phyloP scores from a whole-genome alignment of 2,329 filamentous ascomycete genomes.

The Cercospora citrullina region DNA sequence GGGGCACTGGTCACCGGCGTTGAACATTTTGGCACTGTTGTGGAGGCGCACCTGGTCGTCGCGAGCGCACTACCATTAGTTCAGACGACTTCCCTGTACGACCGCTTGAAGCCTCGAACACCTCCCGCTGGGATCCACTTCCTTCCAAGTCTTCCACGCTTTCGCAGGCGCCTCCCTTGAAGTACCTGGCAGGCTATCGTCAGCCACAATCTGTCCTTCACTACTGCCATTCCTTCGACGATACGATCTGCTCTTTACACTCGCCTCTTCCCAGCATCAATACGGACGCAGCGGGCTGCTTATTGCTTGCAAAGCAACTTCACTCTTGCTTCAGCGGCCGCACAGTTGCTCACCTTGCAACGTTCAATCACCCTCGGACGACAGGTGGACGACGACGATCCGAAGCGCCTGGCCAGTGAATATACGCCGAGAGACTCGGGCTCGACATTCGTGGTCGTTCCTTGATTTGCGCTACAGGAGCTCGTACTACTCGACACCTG shows the following conservation, averaged over 20 bases:
- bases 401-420: neutral
- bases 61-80: slow-evolving; percentile 23
- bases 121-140: slow-evolving; percentile 22
- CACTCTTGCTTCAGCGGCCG: neutral
- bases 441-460: neutral
- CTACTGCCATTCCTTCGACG: neutral
- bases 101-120: slow-evolving; percentile 25
- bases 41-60: slow-evolving; percentile 25
- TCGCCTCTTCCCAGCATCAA: slow-evolving; percentile 3
- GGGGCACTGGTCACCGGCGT: slow-evolving; percentile 22
- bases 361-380: neutral
- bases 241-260: slow-evolving; percentile 1
- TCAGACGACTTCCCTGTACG: slow-evolving; percentile 23
- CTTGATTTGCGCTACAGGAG: neutral
- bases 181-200: slow-evolving; percentile 20
- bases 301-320: neutral
- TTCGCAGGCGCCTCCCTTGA: slow-evolving; percentile 14
- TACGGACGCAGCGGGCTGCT: slow-evolving; percentile 7
- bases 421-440: neutral
- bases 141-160: slow-evolving; percentile 14
- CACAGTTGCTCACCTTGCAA: neutral
- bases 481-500: neutral
- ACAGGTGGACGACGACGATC: neutral
- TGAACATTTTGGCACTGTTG: slow-evolving; percentile 17
- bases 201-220: slow-evolving; percentile 16